Base-by-base conservation (phyloP, 345 rosid genomes). In the Orychophragmus violaceus region DNA sequence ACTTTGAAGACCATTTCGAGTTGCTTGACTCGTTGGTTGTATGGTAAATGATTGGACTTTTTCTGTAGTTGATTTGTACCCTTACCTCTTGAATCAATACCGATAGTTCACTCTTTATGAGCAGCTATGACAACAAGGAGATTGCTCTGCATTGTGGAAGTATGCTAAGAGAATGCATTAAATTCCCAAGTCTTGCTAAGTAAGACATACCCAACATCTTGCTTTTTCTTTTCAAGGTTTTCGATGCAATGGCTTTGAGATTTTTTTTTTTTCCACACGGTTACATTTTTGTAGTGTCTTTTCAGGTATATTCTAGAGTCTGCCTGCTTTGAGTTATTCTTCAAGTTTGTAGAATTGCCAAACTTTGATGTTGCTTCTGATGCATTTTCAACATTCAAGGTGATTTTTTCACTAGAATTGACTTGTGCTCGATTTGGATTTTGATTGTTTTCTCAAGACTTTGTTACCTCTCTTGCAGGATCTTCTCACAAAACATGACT, bases 371-470 rank as follows among this genome's bases (percentile, higher is more conserved):
- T 90, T 76, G 85, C 97, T 69, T 90, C 97, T 76, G 98, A 93
- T 88, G 94, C 98, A 58, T 90, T 93, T 80, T 86, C 92, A 63
- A 93, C 97, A 71, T 93, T 93, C 78, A 93, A 93, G 96, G 97
- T 90, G 76, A 80, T 82, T 73, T 29, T 37, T 64, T 58, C 32
- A 46, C 60, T 59, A n/a, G n/a, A n/a, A 7, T 48, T 23, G 18
- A 49, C 29, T 12, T 55, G 9, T 21, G 2, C 48, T 19, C 44
- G 45, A 28, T 52, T 44, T 3, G 3, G 37, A 8, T 33, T 24
- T 62, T 36, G 30, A 42, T 42, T 39, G 10, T 66, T 59, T 37
- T 46, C 59, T 12, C 59, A 18, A 41, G 11, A 51, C 48, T 39
- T 25, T 65, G n/a, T 24, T 48, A 59, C 36, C 36, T 60, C 70